A percentile compares a stretch with the other conserved stretches of the same genome.
Conservation (phyloP, 139 green algal species). For the Coelastrella sp. region DNA sequence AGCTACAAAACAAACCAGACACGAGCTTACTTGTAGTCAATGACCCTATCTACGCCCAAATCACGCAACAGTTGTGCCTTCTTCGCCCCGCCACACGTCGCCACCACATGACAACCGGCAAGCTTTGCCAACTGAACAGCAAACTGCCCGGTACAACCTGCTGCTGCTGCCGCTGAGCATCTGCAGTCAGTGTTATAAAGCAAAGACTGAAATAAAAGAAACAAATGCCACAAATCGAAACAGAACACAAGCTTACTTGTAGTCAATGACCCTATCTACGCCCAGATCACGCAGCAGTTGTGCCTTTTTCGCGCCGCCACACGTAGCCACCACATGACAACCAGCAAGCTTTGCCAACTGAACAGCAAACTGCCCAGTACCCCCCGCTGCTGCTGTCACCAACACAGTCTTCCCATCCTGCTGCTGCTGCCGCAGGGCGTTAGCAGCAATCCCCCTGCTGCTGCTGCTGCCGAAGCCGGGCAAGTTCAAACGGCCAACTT, state of each 20-base stretch:
- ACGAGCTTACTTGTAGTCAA: slow-evolving; percentile 86
- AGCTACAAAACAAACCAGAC: no score
- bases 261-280: slow-evolving; percentile 90
- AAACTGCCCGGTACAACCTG: slow-evolving; percentile 94
- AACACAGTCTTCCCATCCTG: slow-evolving; percentile 84
- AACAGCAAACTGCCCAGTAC: slow-evolving; percentile 95
- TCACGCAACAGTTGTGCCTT: slow-evolving; percentile 85
- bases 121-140: slow-evolving; percentile 94
- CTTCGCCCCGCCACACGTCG: slow-evolving; percentile 80
- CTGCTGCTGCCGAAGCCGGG: slow-evolving; percentile 9
- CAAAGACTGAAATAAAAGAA: no score
- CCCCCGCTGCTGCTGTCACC: slow-evolving; percentile 94
- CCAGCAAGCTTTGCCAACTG: slow-evolving; percentile 92
- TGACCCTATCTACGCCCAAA: slow-evolving; percentile 88
- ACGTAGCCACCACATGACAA: slow-evolving; percentile 91
- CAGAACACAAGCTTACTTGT: slow-evolving; percentile 76
- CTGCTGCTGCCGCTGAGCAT: slow-evolving; percentile 50
- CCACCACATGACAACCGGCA: slow-evolving; percentile 89
- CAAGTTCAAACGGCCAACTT: slow-evolving; percentile 43
- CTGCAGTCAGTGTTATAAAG: no score
- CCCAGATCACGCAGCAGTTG: slow-evolving; percentile 83
- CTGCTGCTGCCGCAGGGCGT: slow-evolving; percentile 56
- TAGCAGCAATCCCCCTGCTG: slow-evolving; percentile 52
- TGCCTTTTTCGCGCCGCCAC: slow-evolving; percentile 83
- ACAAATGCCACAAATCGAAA: no score